Evolutionary conservation across 257 asterid species (phyloP), one percentile per base, ranked within the genome.

Genomic region (Prunella vulgaris): DNA sequence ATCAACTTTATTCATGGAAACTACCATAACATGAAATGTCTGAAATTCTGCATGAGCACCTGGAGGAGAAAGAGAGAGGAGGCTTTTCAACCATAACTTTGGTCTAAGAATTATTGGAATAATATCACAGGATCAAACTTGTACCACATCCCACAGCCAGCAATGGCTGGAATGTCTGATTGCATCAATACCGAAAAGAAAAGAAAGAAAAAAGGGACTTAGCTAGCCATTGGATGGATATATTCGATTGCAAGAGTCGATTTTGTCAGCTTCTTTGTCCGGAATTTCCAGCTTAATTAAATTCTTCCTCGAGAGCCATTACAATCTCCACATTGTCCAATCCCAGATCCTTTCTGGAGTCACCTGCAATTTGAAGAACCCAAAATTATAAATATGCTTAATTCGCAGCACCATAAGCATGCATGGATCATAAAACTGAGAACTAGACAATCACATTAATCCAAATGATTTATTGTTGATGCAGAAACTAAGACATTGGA

Each of bases 231-330:
- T 25, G 92, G 95, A 69, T 90, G 32, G 75, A 90, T 65, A 56
- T 87, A 90, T 71, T 87, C 96, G 15, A 87, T 81, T 57, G 96
- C 96, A 73, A 87, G 95, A 89, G 69, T 89, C 96, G 8, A 89
- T 84, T 76, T 82, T 87, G 75, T 87, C 95, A 60, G 95, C 96
- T 69, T 89, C 96, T 81, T 82, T 85, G 81, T 89, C 95, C 4
- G 92, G 95, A 66, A 89, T 89, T 81, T 89, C 95, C 64, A 89
- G 88, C 83, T 89, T 89, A n/a, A n/a, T n/a, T n/a, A 64, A 89
- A 89, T 74, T 89, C 95, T 84, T 89, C 96, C 79, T 89, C 95
- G 3, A 89, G 73, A 65, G 96, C 95, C 90, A 89, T 85, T 71
- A 89, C 95, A 30, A 89, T 84, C 84, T 89, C 96, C 64, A 89